phyloP scores from a whole-genome alignment of 805 yeast genomes.

The Saccharomycodes ludwigii region DNA sequence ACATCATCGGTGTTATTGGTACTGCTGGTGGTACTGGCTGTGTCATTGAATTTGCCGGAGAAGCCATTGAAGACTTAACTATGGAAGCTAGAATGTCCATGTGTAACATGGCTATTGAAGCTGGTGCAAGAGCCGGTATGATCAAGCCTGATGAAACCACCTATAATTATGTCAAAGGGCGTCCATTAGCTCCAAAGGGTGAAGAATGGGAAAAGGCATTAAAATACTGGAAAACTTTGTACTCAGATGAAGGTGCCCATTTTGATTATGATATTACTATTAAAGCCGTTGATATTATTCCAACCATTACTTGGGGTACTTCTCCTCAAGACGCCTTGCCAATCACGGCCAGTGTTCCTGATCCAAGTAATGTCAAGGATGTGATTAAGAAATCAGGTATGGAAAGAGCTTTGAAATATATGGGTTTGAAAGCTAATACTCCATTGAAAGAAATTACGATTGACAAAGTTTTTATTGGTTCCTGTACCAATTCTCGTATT shows the following conservation, averaged over 20 bases:
- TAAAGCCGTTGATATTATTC: slow-evolving; percentile 74
- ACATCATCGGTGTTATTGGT: slow-evolving; percentile 92
- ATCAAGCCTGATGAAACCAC: slow-evolving; percentile 90
- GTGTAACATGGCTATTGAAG: slow-evolving; percentile 98
- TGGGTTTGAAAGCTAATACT: slow-evolving; percentile 79
- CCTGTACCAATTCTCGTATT: slow-evolving; percentile 95
- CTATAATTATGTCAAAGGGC: slow-evolving; percentile 77
- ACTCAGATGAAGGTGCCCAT: slow-evolving; percentile 79
- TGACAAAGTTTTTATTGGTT: slow-evolving; percentile 95
- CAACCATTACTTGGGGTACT: slow-evolving; percentile 99
- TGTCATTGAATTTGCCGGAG: slow-evolving; percentile 94
- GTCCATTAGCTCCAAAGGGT: slow-evolving; percentile 92
- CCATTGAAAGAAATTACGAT: slow-evolving; percentile 63
- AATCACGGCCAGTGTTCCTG: slow-evolving; percentile 81
- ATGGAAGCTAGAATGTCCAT: slow-evolving; percentile 99
- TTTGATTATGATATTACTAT: slow-evolving; percentile 78
- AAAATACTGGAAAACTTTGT: slow-evolving; percentile 78
- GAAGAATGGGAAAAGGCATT: slow-evolving; percentile 93
- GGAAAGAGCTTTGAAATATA: slow-evolving; percentile 83
- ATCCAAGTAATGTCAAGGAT: slow-evolving; percentile 63
- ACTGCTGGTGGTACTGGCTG: slow-evolving; percentile 99
- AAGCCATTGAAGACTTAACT: slow-evolving; percentile 77
- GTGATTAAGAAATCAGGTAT: slow-evolving; percentile 72
- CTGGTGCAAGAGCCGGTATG: slow-evolving; percentile 99
- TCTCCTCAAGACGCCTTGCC: slow-evolving; percentile 99